phyloP scores from a whole-genome alignment of 1,139 yeast genomes.

The Blastobotrys persicus region DNA sequence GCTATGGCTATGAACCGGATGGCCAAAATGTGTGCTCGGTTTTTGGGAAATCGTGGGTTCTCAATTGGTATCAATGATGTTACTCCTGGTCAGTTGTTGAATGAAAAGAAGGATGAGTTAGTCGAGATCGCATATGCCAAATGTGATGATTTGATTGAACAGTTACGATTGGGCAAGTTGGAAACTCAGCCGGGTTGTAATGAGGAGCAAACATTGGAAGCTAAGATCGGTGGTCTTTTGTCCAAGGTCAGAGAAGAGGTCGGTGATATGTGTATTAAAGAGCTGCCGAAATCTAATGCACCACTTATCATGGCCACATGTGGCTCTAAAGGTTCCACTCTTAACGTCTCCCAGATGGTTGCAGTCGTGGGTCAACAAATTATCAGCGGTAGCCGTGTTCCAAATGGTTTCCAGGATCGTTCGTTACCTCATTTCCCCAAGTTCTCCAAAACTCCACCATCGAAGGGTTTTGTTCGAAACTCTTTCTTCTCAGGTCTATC shows the following conservation, averaged over 20 bases:
- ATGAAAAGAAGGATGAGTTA: conserved; percentile 75
- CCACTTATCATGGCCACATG: conserved; percentile 99
- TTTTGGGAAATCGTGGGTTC: conserved; percentile 90
- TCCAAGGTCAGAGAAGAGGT: conserved; percentile 99
- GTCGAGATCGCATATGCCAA: conserved; percentile 88
- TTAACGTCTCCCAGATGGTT: conserved; percentile 99
- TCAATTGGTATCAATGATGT: conserved; percentile 98
- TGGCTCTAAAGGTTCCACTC: conserved; percentile 98
- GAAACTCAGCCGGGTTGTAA: conserved; percentile 99
- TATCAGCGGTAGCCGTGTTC: conserved; percentile 98
- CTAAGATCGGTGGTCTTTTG: conserved; percentile 91
- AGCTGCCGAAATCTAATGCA: conserved; percentile 85
- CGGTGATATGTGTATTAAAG: conserved; percentile 95
- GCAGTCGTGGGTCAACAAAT: conserved; percentile 99
- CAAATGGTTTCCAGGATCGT: conserved; percentile 98
- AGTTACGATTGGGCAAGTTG: conserved; percentile 77
- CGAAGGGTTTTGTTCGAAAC: conserved; percentile 96
- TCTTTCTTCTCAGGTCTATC: conserved; percentile 91
- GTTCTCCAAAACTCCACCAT: conserved; percentile 94
- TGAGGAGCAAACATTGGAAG: conserved; percentile 96
- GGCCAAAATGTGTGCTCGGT: conserved; percentile 97
- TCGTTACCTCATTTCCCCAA: conserved; percentile 96
- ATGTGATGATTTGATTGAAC: conserved; percentile 86
- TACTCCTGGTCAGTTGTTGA: conserved; percentile 83
- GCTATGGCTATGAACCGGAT: conserved; percentile 96